Evolutionary conservation across 352 stramenopile species (phyloP).

Genomic region (Globisporangium cederbergense): DNA sequence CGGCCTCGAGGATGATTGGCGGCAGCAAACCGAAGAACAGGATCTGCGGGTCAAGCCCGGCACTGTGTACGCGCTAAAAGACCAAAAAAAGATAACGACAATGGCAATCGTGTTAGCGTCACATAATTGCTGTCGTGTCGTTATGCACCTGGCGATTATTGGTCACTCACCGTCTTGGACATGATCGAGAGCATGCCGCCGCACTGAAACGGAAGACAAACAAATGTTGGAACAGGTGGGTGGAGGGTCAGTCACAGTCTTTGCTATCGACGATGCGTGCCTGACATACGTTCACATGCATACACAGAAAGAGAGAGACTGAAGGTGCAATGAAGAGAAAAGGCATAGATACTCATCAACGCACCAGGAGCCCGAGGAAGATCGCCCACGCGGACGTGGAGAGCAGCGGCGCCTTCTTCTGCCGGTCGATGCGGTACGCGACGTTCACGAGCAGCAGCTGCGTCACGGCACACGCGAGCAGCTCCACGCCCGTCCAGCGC

Average conservation of each 20-base stretch:
- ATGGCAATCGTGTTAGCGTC: not conserved
- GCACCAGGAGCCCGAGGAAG: constrained; percentile 41
- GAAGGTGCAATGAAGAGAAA: not conserved
- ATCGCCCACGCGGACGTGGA: constrained; percentile 55
- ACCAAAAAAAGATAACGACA: not conserved
- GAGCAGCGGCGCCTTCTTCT: constrained; percentile 31
- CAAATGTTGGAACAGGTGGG: too few species aligned
- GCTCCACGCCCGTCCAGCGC: constrained; percentile 38
- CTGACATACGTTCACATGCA: not conserved
- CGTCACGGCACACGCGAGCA: constrained; percentile 42
- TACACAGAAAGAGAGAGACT: not conserved
- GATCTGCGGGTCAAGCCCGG: constrained; percentile 41
- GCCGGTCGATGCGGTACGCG: constrained; percentile 49
- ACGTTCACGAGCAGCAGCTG: constrained; percentile 55
- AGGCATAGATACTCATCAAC: not conserved
- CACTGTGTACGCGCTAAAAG: constrained; percentile 20
- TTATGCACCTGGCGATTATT: not conserved
- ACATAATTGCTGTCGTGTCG: too few species aligned
- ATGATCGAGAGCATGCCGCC: constrained; percentile 27
- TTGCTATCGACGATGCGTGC: too few species aligned
- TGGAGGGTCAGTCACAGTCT: not conserved
- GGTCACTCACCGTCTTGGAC: constrained; percentile 18
- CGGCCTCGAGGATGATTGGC: constrained; percentile 64
- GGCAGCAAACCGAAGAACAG: constrained; percentile 60
- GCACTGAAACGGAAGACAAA: constrained; percentile 17